Evolutionary conservation across 305 asterid species (phyloP).

Genomic region (Fraxinus sp.): DNA sequence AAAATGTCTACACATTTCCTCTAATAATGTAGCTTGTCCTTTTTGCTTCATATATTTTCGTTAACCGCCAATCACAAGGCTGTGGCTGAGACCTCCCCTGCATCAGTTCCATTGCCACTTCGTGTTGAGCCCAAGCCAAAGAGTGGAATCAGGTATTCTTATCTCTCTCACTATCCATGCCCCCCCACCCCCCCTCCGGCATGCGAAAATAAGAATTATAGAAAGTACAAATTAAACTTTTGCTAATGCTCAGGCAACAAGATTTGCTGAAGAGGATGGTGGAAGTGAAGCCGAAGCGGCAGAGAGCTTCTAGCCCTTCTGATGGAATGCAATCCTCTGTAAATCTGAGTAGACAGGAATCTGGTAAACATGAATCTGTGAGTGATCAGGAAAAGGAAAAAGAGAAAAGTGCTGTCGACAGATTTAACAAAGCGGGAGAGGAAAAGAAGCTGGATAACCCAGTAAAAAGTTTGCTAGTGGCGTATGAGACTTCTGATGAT

Average conservation of each 20-base stretch:
- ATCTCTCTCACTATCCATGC: constrained; percentile 6
- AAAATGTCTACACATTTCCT: neutral
- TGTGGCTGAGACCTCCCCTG: constrained; percentile 78
- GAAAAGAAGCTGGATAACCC: constrained; percentile 54
- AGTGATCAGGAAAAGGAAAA: constrained; percentile 29
- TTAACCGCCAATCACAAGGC: constrained; percentile 68
- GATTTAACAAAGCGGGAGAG: constrained; percentile 28
- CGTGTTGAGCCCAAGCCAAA: constrained; percentile 97
- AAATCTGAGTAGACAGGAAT: constrained; percentile 34
- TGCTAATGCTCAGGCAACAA: constrained; percentile 63
- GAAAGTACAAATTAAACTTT: neutral
- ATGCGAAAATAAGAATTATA: neutral
- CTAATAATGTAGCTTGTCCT: neutral
- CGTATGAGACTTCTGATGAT: constrained; percentile 79
- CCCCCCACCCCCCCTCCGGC: neutral
- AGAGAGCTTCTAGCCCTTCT: constrained; percentile 40
- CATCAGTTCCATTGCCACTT: constrained; percentile 80
- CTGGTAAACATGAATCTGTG: constrained; percentile 31
- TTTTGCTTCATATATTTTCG: constrained; percentile 28
- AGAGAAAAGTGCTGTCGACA: constrained; percentile 31
- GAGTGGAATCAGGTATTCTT: constrained; percentile 77
- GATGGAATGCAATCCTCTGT: constrained; percentile 26
- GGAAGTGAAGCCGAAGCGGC: constrained; percentile 84
- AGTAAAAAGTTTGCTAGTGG: constrained; percentile 66
- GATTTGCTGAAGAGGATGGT: constrained; percentile 86